Evolutionary conservation across 495 filamentous ascomycete species (phyloP).

Genomic region (Schizothecium vesticola): DNA sequence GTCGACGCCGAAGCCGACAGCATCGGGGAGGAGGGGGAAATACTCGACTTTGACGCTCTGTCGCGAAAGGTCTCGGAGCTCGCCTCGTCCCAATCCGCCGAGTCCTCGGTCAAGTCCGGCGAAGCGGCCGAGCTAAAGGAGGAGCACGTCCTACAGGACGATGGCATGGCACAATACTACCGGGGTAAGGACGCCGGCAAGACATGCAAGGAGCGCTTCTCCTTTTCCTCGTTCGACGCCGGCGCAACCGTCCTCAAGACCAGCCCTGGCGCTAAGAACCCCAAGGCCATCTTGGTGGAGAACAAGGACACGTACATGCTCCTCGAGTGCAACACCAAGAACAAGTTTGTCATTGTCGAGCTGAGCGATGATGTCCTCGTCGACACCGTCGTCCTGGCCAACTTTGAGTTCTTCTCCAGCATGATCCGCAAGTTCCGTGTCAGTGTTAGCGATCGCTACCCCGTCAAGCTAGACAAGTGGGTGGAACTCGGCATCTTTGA

Average conservation of each 20-base stretch:
- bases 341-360: slow-evolving; percentile 93
- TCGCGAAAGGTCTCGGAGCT: slow-evolving; percentile 41
- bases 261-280: slow-evolving; percentile 73
- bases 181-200: slow-evolving; percentile 88
- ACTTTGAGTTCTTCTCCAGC: slow-evolving; percentile 97
- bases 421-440: slow-evolving; percentile 89
- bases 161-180: slow-evolving; percentile 46
- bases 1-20: slow-evolving; percentile 34
- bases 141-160: slow-evolving; percentile 40
- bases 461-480: slow-evolving; percentile 89
- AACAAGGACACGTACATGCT: slow-evolving; percentile 99
- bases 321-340: slow-evolving; percentile 76
- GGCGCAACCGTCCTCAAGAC: slow-evolving; percentile 91
- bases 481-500: slow-evolving; percentile 82
- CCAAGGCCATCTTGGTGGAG: slow-evolving; percentile 82
- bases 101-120: slow-evolving; percentile 27
- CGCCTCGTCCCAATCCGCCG: slow-evolving; percentile 25
- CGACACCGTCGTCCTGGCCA: slow-evolving; percentile 91
- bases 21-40: slow-evolving; percentile 84
- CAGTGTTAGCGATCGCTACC: slow-evolving; percentile 88
- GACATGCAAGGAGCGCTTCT: slow-evolving; percentile 85
- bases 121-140: slow-evolving; percentile 32
- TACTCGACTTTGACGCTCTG: slow-evolving; percentile 73
- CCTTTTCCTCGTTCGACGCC: slow-evolving; percentile 95
- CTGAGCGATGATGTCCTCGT: slow-evolving; percentile 85